Evolutionary conservation across 2,329 filamentous ascomycete genomes (phyloP).

Genomic region (Leptographium galeiforme): DNA sequence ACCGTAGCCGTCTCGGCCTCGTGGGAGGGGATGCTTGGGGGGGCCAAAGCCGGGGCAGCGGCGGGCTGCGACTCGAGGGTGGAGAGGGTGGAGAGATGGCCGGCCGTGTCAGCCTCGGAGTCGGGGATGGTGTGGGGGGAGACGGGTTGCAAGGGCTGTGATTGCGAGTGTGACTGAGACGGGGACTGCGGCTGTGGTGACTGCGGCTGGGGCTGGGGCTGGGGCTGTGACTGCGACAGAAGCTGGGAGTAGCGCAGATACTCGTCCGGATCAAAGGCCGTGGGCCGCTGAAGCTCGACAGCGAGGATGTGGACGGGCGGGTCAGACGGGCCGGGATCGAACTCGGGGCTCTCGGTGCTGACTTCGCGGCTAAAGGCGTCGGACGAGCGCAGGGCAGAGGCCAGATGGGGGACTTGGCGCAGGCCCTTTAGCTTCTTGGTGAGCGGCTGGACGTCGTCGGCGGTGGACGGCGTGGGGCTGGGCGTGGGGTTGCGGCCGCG

Average conservation of each 20-base stretch:
- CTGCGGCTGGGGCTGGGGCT: not conserved
- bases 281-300: conserved; percentile 1
- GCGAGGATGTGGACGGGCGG: not conserved
- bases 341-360: conserved; percentile 1
- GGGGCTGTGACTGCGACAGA: too few relatives aligned
- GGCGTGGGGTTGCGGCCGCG: not conserved
- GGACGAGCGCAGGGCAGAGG: not conserved
- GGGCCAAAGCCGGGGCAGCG: not conserved
- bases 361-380: conserved; percentile 1
- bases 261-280: conserved; percentile 4
- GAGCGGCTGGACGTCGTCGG: not conserved
- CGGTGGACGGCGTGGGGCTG: not conserved
- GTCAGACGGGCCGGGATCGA: not conserved
- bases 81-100: not conserved
- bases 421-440: not conserved
- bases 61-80: not conserved
- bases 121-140: conserved; percentile 8
- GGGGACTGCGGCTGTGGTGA: not conserved
- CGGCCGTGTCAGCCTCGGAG: conserved; percentile 3
- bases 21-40: not conserved
- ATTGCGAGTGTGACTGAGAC: not conserved
- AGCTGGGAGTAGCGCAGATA: too few relatives aligned
- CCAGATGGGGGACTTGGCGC: not conserved
- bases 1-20: not conserved
- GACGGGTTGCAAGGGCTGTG: not conserved